Evolutionary conservation across 2,329 filamentous ascomycete species (phyloP).

Genomic region (Thelonectria blattea): DNA sequence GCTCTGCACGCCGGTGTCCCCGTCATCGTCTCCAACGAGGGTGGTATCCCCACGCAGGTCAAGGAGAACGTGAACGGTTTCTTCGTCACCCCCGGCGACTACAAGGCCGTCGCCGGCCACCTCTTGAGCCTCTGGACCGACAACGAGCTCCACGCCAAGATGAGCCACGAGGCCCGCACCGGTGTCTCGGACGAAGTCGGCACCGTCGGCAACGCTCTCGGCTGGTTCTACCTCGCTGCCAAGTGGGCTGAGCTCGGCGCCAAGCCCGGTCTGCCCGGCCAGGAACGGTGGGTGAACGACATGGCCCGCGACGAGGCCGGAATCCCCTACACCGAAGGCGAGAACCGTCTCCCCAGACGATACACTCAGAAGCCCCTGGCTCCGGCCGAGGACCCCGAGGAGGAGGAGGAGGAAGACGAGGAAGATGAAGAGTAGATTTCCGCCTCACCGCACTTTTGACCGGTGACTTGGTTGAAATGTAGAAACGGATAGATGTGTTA

Average conservation of each 20-base stretch:
- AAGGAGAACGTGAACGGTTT: constrained; percentile 75
- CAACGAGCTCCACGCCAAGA: constrained; percentile 66
- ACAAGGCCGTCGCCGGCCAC: constrained; percentile 70
- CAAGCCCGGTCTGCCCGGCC: constrained; percentile 58
- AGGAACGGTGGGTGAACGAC: constrained; percentile 57
- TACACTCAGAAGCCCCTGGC: constrained; percentile 31
- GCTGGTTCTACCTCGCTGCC: constrained; percentile 79
- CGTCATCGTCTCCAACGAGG: constrained; percentile 75
- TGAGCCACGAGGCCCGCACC: constrained; percentile 67
- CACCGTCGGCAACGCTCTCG: constrained; percentile 78
- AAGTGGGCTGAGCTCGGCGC: constrained; percentile 63
- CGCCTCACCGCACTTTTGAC: background rate
- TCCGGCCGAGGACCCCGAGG: constrained; percentile 10
- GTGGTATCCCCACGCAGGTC: constrained; percentile 83
- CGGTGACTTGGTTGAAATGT: background rate
- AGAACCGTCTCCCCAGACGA: constrained; percentile 63
- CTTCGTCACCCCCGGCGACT: constrained; percentile 74
- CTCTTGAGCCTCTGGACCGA: constrained; percentile 71
- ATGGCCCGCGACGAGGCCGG: constrained; percentile 57
- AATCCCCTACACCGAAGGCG: constrained; percentile 60
- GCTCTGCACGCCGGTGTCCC: constrained; percentile 81
- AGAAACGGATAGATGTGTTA: constrained; percentile 1
- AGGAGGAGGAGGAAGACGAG: constrained; percentile 21
- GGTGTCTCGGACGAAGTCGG: constrained; percentile 83
- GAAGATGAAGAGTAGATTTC: constrained; percentile 12